These are phyloP conservation scores for Thraustochytrium sp. DNA, from an alignment of 352 stramenopile species.

Conservation along the genomic window DNA sequence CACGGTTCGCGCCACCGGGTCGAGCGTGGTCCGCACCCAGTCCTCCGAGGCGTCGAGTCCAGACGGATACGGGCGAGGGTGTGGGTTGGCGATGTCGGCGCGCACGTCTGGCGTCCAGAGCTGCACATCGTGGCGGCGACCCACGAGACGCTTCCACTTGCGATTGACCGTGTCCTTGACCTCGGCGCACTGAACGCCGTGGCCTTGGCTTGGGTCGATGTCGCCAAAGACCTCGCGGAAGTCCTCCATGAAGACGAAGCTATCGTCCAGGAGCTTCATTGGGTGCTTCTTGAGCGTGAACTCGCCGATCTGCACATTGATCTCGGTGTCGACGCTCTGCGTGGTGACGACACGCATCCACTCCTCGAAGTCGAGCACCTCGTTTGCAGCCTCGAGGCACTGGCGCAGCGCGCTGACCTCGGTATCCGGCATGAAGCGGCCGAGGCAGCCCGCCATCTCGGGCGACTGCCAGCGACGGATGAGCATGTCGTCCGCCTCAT, in stretches of 20 bases:
- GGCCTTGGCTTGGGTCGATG: background rate
- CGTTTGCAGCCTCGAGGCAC: background rate
- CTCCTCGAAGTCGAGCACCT: constrained; percentile 50
- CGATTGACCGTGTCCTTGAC: constrained; percentile 73
- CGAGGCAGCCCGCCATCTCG: constrained; percentile 47
- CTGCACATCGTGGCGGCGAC: constrained; percentile 74
- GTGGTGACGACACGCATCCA: constrained; percentile 52
- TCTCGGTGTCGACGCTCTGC: constrained; percentile 65
- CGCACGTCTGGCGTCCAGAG: constrained; percentile 69
- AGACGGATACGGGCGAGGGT: background rate
- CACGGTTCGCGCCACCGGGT: background rate
- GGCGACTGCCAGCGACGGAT: constrained; percentile 8
- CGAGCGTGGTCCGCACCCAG: background rate
- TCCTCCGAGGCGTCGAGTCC: background rate
- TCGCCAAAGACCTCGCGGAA: constrained; percentile 62
- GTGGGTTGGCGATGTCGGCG: constrained; percentile 43
- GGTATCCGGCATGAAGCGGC: constrained; percentile 61
- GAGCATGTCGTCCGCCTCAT: constrained; percentile 50
- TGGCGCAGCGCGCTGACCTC: constrained; percentile 62
- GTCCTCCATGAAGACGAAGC: constrained; percentile 71
- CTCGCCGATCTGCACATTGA: constrained; percentile 82
- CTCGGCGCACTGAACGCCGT: constrained; percentile 64
- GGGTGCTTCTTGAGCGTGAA: constrained; percentile 86
- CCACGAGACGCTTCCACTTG: constrained; percentile 76
- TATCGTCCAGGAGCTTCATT: constrained; percentile 71